These are phyloP conservation scores for Panicum miliaceum DNA, from an alignment of 176 grass and related monocot genomes.

Conservation along the genomic window DNA sequence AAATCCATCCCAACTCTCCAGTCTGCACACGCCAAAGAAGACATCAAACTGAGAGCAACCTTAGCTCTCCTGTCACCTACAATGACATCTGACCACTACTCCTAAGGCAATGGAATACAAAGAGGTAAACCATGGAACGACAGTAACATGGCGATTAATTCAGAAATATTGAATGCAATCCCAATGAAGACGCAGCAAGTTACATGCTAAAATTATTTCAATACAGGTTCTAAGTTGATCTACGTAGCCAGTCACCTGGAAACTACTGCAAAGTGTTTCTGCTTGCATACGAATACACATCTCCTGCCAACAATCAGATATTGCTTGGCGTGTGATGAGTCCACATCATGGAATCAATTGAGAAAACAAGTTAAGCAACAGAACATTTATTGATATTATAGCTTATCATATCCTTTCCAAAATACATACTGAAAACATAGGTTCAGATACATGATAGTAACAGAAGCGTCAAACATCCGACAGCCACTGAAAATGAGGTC, in stretches of 20 bases:
- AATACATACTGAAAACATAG: constrained; percentile 39
- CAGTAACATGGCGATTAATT: not conserved
- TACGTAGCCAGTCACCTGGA: not conserved
- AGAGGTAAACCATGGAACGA: not conserved
- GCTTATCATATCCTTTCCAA: constrained; percentile 19
- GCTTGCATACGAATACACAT: not conserved
- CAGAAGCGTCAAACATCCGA: constrained; percentile 36
- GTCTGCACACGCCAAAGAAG: not conserved
- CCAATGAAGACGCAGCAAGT: not conserved
- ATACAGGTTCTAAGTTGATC: not conserved
- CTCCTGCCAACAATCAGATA: constrained; percentile 15
- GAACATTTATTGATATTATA: constrained; percentile 44
- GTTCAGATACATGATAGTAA: constrained; percentile 53
- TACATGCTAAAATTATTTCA: not conserved
- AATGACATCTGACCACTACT: not conserved
- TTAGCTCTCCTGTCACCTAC: not conserved
- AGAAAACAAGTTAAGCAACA: constrained; percentile 13
- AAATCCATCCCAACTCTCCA: not conserved
- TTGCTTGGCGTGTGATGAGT: not conserved
- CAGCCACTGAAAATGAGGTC: constrained; percentile 44
- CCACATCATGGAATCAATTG: constrained; percentile 9
- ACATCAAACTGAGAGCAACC: constrained; percentile 24
- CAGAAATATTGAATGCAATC: not conserved
- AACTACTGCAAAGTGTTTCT: not conserved
- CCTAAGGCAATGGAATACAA: not conserved